Evolutionary conservation across 2,329 filamentous ascomycete genomes (phyloP), one percentile per base, ranked within the genome.

Genomic region (Knufia petricola): DNA sequence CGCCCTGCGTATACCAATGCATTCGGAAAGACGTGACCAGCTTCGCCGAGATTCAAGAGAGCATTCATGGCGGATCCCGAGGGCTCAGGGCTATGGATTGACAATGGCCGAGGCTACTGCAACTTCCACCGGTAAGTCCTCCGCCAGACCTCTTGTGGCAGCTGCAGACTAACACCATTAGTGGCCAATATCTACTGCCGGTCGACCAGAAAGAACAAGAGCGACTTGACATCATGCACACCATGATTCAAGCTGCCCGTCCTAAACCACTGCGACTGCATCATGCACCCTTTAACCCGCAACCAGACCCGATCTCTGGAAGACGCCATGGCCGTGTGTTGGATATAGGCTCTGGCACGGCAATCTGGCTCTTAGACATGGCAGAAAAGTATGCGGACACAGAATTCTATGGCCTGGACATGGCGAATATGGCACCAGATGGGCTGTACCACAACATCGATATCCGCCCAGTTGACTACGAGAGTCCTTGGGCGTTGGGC

Each of bases 301-400:
- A 21, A 17, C 10, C 17, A 21, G 31, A 32, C 49, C 51, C 43
- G 36, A 46, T 48, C 6, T 17, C 28, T 13, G 38, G 39, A 4
- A 21, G 36, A 17, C 42, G 55, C 56, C 60, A 57, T 50, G n/a
- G n/a, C n/a, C 71, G 75, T 52, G 75, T 81, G 52, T 68, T 81
- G 48, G 79, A 81, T 58, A 60, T 95, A 47, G 90, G 88, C 36
- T 89, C 84, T 54, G 90, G 89, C 17, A 94, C 87, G 1, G 88
- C 87, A 32, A 90, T 94, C 52, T 96, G 90, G 90, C 79, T 84
- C 34, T 85, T 94, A 58, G 84, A 90, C 57, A 84, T 95, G 68
- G 84, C 85, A 54, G 81, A 85, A 77, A 72, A 72, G 62, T 81
- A 77, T 60, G 70, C 70, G 10, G 60, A 75, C 17, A 74, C 78